Evolutionary conservation across 345 rosid genomes (phyloP), one percentile per base, ranked within the genome.

Genomic region (Mangifera indica): DNA sequence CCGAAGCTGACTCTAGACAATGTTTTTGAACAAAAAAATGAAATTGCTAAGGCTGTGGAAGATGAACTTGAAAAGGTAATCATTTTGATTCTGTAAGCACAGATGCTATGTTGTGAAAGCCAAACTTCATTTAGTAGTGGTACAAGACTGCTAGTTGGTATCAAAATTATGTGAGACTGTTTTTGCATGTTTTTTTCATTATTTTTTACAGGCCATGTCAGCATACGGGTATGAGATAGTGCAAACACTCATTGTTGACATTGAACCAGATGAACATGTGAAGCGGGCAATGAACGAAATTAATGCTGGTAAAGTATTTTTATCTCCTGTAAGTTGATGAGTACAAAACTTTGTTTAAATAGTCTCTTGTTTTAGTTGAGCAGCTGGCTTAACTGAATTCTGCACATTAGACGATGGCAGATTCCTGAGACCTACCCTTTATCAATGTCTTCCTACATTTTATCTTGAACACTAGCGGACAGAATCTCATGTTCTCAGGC

Each of bases 21-120:
- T 72, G 81, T 68, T 68, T 81, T 81, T 42, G 84, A 78, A 71
- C 84, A 75, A 67, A 78, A 81, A 63, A 81, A 81, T 64, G 84
- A 81, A 2, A 81, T 81, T 22, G 84, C 81, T 48, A 78, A 72
- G 60, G 81, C 81, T 5, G 84, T 81, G 56, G 84, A 81, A 69
- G 77, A 81, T 60, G 81, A 81, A 67, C 84, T 78, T 12, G 84
- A 81, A 72, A 81, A 81, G 80, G 81, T 78, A 37, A 52, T 21
- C 26, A 46, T 66, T 10, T 40, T 56, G 40, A 45, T 40, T 6
- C 14, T 55, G 7, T 40, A 60, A 2, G 18, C 25, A 26, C 24
- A 20, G 69, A 44, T 46, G n/a, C n/a, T 45, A 26, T 53, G 1
- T 15, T 55, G 24, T 55, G 29, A 44, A 62, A 42, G 22, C 59